Conservation (phyloP, 306 rosid genomes). For the Sophora flavescens region DNA sequence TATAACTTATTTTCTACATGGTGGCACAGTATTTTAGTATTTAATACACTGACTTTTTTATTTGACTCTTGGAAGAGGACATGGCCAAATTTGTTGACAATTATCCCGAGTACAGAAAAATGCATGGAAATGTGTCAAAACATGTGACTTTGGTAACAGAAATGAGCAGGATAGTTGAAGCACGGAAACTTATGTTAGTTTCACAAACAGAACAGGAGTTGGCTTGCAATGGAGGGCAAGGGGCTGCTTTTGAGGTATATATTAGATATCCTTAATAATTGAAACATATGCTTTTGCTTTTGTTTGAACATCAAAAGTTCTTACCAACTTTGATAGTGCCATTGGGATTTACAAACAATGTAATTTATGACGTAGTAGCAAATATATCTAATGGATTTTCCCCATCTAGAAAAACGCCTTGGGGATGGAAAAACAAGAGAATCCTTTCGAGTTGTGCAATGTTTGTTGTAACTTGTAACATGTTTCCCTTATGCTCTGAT, state of each 20-base stretch:
- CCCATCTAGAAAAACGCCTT: background rate
- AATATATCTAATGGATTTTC: constrained; percentile 2
- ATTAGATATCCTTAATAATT: constrained; percentile 11
- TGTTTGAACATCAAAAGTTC: constrained; percentile 34
- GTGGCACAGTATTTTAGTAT: constrained; percentile 27
- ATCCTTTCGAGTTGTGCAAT: constrained; percentile 31
- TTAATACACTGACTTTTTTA: constrained; percentile 39
- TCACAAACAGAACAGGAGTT: constrained; percentile 94
- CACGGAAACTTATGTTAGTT: constrained; percentile 88
- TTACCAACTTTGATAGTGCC: constrained; percentile 24
- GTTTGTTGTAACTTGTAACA: constrained; percentile 9
- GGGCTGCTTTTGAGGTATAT: constrained; percentile 95
- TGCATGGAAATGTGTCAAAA: constrained; percentile 97
- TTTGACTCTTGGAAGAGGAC: constrained; percentile 74
- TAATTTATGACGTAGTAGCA: constrained; percentile 29
- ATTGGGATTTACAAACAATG: constrained; percentile 12
- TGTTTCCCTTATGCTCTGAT: constrained; percentile 5
- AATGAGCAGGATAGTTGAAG: constrained; percentile 88
- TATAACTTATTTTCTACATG: constrained; percentile 25
- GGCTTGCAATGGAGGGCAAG: constrained; percentile 98
- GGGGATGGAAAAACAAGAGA: constrained; percentile 14
- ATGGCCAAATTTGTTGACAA: constrained; percentile 98
- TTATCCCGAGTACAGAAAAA: constrained; percentile 93
- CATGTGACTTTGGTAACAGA: constrained; percentile 96
- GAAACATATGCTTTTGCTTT: constrained; percentile 12